Evolutionary conservation across 768 basidiomycete species (phyloP).

Genomic region (Mycena belliarum): DNA sequence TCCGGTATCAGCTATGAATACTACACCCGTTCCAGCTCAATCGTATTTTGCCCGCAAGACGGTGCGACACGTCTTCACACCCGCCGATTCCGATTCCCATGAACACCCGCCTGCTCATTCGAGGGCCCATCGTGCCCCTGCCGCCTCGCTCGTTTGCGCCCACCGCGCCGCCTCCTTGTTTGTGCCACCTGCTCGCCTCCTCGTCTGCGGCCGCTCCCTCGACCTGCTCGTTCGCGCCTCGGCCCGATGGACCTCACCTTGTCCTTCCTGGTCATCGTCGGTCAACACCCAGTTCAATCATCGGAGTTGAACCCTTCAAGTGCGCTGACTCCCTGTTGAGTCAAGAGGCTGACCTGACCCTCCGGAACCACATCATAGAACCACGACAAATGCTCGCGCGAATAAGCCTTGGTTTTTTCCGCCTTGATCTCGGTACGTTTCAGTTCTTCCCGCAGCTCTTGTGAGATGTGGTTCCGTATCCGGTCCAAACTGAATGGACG

Average conservation of each 20-base stretch:
- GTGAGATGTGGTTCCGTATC: background rate
- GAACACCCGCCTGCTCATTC: no score
- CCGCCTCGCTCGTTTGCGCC: no score
- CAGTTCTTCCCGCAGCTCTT: background rate
- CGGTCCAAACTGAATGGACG: background rate
- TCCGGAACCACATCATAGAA: constrained; percentile 1
- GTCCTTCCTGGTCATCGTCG: no score
- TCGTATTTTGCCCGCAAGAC: constrained; percentile 21
- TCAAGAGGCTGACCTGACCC: background rate
- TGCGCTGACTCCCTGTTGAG: background rate
- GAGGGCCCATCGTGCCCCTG: no score
- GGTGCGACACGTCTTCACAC: constrained; percentile 24
- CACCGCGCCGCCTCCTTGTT: no score
- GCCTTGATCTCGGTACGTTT: constrained; percentile 16
- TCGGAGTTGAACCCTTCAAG: background rate
- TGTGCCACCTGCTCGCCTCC: no score
- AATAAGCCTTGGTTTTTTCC: background rate
- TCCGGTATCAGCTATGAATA: background rate
- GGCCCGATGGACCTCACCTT: no score
- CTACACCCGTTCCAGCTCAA: background rate
- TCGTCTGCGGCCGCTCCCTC: no score
- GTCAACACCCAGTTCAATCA: no score
- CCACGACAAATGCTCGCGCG: constrained; percentile 9
- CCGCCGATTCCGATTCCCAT: no score
- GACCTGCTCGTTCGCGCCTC: no score